These are phyloP conservation scores for Orbilia oligospora DNA, from an alignment of 2,329 filamentous ascomycete species.

Conservation along the genomic window DNA sequence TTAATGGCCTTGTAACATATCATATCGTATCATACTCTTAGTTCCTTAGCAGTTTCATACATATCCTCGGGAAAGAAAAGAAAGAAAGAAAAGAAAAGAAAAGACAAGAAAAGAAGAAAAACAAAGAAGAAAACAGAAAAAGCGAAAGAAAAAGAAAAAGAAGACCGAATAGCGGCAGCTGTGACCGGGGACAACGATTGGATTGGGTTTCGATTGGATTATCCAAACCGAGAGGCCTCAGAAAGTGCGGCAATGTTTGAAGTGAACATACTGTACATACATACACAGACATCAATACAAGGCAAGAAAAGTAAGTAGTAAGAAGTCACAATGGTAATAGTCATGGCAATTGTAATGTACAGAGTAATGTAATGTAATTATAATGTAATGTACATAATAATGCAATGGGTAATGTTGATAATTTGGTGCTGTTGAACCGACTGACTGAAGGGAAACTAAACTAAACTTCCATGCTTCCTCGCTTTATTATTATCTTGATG, in stretches of 20 bases:
- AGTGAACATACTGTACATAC: neutral
- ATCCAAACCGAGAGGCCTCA: neutral
- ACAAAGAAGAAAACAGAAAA: neutral
- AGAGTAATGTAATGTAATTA: neutral
- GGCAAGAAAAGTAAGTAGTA: constrained; percentile 7
- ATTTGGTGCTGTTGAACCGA: no score
- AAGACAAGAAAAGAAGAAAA: neutral
- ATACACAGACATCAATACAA: no score
- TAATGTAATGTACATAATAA: no score
- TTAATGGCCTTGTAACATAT: neutral
- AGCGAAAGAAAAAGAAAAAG: neutral
- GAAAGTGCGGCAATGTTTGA: constrained; percentile 8
- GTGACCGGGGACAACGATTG: neutral
- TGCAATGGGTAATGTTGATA: no score
- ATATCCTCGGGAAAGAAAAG: neutral
- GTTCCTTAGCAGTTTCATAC: no score
- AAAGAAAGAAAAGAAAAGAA: neutral
- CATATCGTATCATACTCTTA: neutral
- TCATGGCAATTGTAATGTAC: no score
- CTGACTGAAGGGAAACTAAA: neutral
- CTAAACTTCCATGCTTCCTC: constrained; percentile 30
- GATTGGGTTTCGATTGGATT: no score
- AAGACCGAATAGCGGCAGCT: neutral
- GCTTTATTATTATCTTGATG: constrained; percentile 60
- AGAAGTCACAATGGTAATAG: no score